Evolutionary conservation across 2,329 filamentous ascomycete genomes (phyloP), one percentile per base, ranked within the genome.

Genomic region (Chalaropsis ovoidea): DNA sequence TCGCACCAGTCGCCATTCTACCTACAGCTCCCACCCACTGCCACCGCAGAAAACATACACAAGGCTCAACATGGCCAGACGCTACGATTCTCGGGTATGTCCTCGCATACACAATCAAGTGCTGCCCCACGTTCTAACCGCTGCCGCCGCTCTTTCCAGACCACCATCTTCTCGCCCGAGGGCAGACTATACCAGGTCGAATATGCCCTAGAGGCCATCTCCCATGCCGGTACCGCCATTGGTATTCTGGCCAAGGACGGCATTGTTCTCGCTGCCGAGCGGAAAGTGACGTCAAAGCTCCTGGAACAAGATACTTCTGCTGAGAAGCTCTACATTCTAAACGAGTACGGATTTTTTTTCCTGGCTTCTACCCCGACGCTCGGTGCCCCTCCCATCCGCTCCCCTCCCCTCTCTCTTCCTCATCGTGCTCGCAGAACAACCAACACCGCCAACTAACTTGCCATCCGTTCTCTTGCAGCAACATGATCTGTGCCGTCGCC

Each of bases 401-500:
- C 31, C 31, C 6, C 31, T 39, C n/a, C 63, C 39, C 67, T 62
- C 47, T 35, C 45, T 10, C 47, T 54, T 41, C 17, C 35, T 22
- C 56, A 64, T 39, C 19, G 15, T 1, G 0, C 15, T 11, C 6
- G 10, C 3, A 6, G 22, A 6, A 45, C 15, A 22, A 11, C 24
- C 19, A 47, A 15, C 5, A n/a, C 11, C 11, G 13, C 15, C 45
- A 19, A 39, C n/a, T 24, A 67, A 43, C 47, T 43, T 8, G 24
- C 24, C 31, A n/a, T 7, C 24, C 31, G 17, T 7, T 11, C 41
- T 49, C 41, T 27, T 61, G 45, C 65, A 97, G 93, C 80, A 99
- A 99, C 82, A 99, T 99, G 95, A 97, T 99, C 78, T 96, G 92
- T 78, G 94, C 94, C 68, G 94, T 99, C 68, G 94, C 94, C 72